Evolutionary conservation across 768 basidiomycete species (phyloP), one percentile per base, ranked within the genome.

Genomic region (Termitomyces sp.): DNA sequence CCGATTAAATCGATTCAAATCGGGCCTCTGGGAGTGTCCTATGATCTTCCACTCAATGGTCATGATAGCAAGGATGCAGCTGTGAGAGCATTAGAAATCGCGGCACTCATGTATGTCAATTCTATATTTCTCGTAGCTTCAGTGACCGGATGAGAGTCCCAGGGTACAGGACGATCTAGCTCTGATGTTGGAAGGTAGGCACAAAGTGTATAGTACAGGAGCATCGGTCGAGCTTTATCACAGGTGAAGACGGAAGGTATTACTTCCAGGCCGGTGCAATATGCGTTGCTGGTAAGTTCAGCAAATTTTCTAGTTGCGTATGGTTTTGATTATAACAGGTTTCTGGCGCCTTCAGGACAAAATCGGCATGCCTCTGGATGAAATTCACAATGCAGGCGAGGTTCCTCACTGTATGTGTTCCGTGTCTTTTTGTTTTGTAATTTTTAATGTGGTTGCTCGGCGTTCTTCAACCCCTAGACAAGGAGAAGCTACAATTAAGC

Each of bases 331-430:
- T 36, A 22, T 22, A 30, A 60, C 64, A 88, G 90, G 90, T 24
- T 85, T 82, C 60, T 91, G 90, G 90, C 78, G 88, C 18, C 77
- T 91, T 72, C 68, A 79, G 61, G 88, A 91, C 70, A 91, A 91
- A 72, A 81, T 88, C 54, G 91, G 89, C 7, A 73, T 85, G 64
- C 75, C 84, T 22, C 72, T 91, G 38, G 84, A 89, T 54, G 84
- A 89, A 54, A 90, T 91, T 44, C 89, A 92, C 70, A 70, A 74
- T 55, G 75, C 78, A 28, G 89, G 90, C 28, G 74, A 85, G 64
- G 90, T 91, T 40, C 87, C 89, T 18, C 82, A 82, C 69, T 90
- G 88, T 87, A 69, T 66, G 85, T 71, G 43, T 44, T 32, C 38
- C 54, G 1, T 0, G 14, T 20, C 4, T 28, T 35, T 5, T 28